Evolutionary conservation across 768 basidiomycete species (phyloP), one percentile per base, ranked within the genome.

Genomic region (Psilocybe azurescens): DNA sequence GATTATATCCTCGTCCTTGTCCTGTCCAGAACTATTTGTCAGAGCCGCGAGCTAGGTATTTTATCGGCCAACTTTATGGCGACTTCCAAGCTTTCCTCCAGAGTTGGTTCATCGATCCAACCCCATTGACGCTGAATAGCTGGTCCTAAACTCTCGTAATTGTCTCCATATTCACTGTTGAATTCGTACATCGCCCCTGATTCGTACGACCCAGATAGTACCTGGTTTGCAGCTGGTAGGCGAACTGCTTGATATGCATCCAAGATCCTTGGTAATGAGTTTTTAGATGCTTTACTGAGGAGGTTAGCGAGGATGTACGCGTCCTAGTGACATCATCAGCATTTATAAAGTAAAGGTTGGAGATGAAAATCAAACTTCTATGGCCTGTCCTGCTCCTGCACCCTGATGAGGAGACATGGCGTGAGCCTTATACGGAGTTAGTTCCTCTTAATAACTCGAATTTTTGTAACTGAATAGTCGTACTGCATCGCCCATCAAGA

Each of bases 361-460:
- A 20, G 47, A 28, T 20, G 24, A 24, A 24, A 24, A 24, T 18
- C 49, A 29, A 63, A 81, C 81, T 70, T 84, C 84, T n/a, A 84
- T 77, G 1, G 83, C 82, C 56, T 82, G 82, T 3, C 82, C 80
- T 3, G 81, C 84, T 3, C 83, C 83, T 0, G 81, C 77, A 1
- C 79, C 83, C 67, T 81, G 76, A 65, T 83, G 77, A 0, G 83
- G 83, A 9, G 78, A 74, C 77, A 83, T 82, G 4, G 78, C 81
- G 70, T 85, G 82, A 0, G 82, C 82, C 83, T 74, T 46, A 20
- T 28, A 44, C 9, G 41, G 38, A 53, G 16, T 24, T 24, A 18
- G 39, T 36, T 16, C 9, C n/a, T 13, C 11, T 69, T 20, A 3
- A 11, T 13, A 28, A 11, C 44, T n/a, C 29, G 36, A 33, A 38